Base-by-base conservation (phyloP, 768 basidiomycete species). In the Paxillus involutus region DNA sequence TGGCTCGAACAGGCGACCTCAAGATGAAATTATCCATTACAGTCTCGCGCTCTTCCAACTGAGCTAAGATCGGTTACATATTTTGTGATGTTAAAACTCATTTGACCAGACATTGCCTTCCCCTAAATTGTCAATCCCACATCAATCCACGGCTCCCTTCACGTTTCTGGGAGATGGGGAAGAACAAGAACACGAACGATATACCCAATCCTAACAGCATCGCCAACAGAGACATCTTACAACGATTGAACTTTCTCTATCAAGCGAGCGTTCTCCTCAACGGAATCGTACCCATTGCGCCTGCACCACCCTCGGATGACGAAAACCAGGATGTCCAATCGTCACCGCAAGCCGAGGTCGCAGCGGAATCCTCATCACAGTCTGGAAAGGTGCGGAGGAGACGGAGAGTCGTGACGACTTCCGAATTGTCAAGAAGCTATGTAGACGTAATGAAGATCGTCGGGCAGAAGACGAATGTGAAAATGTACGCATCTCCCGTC, bases 201-300 rank as follows among this genome's bases (percentile, higher is more conserved):
- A 71, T 63, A 9, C 85, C 85, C 6, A 88, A 80, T 53, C 75
- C 83, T 2, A 79, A 75, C 67, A 80, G 70, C 55, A 77, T 88
- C 32, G 61, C 77, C 11, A 90, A 91, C 66, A 76, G 83, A 29
- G 92, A 94, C 63, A 82, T 89, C 44, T 78, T 91, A 19, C 91
- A 94, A 68, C 80, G 91, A 29, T 79, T 94, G 56, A 93, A 89
- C 71, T 94, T 89, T 67, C 79, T 94, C 35, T 92, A 89, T 64
- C 92, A 93, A 71, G 88, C 90, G 35, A 85, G 86, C 62, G 76
- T 80, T 12, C 86, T 85, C 56, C 73, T 91, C 17, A 77, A 73
- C 50, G 73, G 72, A 11, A 67, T 79, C 45, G 59, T 68, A 36
- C 56, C 67, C 17, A 40, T 61, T 39, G 35, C 58, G n/a, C 30